Base-by-base conservation (phyloP, 108 stramenopile genomes). In the Discostella stelligeroides region DNA sequence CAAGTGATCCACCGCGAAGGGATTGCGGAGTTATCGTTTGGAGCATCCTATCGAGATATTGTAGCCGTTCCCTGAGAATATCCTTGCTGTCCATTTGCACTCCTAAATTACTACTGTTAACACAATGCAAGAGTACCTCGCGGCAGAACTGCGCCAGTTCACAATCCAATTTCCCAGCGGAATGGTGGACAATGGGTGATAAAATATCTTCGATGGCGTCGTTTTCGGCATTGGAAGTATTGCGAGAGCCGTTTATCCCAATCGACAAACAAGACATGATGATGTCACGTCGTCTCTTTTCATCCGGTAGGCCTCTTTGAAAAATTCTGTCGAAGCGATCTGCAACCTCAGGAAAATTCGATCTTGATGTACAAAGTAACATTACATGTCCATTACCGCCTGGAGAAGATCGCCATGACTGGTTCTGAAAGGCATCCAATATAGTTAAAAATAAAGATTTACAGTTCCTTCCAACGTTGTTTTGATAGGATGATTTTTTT, bases 111-210 rank as follows among this genome's bases (percentile, higher is more conserved):
- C 23, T 42, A 41, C 14, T 17, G 1, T 20, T 56, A 50, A 68
- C 68, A 45, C 54, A 42, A 42, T 28, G 13, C 73, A 57, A 37
- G 55, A 55, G 60, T 59, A 60, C 88, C 53, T 88, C 62, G 2
- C 90, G 86, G 40, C 89, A 94, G 46, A 63, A 77, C 50, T 86
- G 84, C 0, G 89, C 70, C 28, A 94, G 45, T 53, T 94, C 93
- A 13, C 80, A 74, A 7, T 74, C 76, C 9, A 83, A 84, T 55
- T 74, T 73, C 14, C 90, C 93, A 8, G 79, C 58, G 9, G 85
- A 80, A 37, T 70, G 74, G 27, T 70, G 79, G 7, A 82, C 83
- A 2, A 88, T 38, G 49, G 67, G 68, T 10, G 80, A 72, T 18
- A 86, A 17, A 5, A 64, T 14, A 42, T 46, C 42, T 34, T 72